Conservation (phyloP, 176 grass and related monocot genomes). For the Saccharum spontaneum region DNA sequence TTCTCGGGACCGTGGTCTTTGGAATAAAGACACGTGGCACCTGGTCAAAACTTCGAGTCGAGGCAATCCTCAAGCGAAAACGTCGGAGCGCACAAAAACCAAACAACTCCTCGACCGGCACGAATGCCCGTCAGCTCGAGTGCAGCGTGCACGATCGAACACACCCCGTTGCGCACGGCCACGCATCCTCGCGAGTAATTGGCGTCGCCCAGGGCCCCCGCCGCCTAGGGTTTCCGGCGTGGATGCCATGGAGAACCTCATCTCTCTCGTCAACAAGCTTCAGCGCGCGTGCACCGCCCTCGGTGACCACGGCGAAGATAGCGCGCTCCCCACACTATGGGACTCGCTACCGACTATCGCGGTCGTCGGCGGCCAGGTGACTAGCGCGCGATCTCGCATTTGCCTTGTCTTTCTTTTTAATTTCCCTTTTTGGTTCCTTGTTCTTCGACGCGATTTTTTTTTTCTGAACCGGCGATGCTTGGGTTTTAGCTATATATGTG, state of each 20-base stretch:
- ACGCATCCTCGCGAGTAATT: not conserved
- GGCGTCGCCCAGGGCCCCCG: not conserved
- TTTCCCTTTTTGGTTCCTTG: not conserved
- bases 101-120: not conserved
- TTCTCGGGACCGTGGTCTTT: not conserved
- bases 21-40: slow-evolving; percentile 12
- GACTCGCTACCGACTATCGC: slow-evolving; percentile 82
- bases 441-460: not conserved
- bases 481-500: not conserved
- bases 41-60: not conserved
- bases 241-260: slow-evolving; percentile 65
- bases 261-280: slow-evolving; percentile 82
- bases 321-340: slow-evolving; percentile 78
- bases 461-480: not conserved
- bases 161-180: not conserved
- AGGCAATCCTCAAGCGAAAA: not conserved
- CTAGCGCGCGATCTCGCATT: not conserved
- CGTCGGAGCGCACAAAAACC: not conserved
- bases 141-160: not conserved
- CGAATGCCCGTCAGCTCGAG: not conserved
- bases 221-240: slow-evolving; percentile 11
- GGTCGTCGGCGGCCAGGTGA: slow-evolving; percentile 82
- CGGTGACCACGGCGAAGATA: slow-evolving; percentile 76
- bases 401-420: not conserved
- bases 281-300: slow-evolving; percentile 83